Percentiles rank a stretch among this genome's conserved stretches.
Evolutionary conservation across 371 early-diverging fungal species (phyloP).

Genomic region (Umbelopsis sp.): DNA sequence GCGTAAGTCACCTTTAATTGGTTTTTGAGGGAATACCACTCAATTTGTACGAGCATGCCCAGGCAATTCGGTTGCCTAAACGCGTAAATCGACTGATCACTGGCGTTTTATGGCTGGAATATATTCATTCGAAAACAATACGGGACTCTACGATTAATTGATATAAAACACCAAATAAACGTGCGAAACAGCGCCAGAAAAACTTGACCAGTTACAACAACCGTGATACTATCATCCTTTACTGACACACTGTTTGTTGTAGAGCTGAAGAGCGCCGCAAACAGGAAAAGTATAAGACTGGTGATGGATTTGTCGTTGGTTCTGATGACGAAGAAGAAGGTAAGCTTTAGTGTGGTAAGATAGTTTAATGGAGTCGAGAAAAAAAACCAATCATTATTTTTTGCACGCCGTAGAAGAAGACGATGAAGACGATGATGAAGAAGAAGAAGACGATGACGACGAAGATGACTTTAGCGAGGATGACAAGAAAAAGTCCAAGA

Average conservation of each 20-base stretch:
- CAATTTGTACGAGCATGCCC: background rate
- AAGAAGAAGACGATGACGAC: slow-evolving; percentile 38
- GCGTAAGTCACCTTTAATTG: slow-evolving; percentile 12
- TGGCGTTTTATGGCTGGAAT: too few relatives aligned
- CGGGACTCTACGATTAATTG: too few relatives aligned
- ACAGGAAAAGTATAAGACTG: slow-evolving; percentile 19
- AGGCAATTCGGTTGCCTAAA: background rate
- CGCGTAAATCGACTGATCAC: background rate
- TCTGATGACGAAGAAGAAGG: slow-evolving; percentile 28
- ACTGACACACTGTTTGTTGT: background rate
- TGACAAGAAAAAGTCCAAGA: slow-evolving; percentile 15
- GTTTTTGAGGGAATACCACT: background rate
- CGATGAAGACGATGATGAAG: slow-evolving; percentile 22
- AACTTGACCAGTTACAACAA: background rate
- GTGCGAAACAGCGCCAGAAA: background rate
- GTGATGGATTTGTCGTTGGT: slow-evolving; percentile 25
- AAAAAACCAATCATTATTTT: background rate
- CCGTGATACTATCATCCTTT: background rate
- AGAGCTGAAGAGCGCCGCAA: slow-evolving; percentile 6
- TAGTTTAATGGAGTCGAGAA: background rate
- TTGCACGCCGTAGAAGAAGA: too few relatives aligned
- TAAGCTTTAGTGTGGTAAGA: background rate
- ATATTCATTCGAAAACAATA: too few relatives aligned
- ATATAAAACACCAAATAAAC: too few relatives aligned
- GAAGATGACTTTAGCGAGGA: slow-evolving; percentile 33